Percentiles rank a stretch among this genome's conserved stretches.
Evolutionary conservation across 768 basidiomycete species (phyloP).

Genomic region (Pulveroboletus sp.): DNA sequence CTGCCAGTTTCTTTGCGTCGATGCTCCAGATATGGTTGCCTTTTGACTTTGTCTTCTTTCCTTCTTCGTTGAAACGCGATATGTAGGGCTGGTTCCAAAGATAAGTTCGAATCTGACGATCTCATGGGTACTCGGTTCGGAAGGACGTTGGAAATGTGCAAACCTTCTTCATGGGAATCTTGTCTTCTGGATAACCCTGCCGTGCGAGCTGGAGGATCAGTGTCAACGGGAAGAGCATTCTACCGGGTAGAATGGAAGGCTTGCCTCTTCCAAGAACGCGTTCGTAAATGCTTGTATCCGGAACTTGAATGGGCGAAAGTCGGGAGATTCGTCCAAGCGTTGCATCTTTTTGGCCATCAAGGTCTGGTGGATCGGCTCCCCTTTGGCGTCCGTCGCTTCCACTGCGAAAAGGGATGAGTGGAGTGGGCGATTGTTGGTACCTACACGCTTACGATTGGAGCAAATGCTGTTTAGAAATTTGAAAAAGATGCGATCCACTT

Average conservation of each 20-base stretch:
- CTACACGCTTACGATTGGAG: slow-evolving; percentile 71
- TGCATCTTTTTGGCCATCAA: slow-evolving; percentile 99
- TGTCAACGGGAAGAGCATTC: slow-evolving; percentile 7
- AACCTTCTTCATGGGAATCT: slow-evolving; percentile 96
- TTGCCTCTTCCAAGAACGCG: slow-evolving; percentile 87
- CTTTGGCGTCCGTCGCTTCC: slow-evolving; percentile 89
- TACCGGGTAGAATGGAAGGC: slow-evolving; percentile 14
- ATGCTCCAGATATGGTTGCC: slow-evolving; percentile 99
- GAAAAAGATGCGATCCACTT: slow-evolving; percentile 89
- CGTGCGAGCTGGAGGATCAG: slow-evolving; percentile 56
- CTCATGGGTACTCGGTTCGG: slow-evolving; percentile 17
- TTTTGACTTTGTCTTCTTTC: slow-evolving; percentile 98
- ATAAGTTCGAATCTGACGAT: slow-evolving; percentile 78
- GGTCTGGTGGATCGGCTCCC: slow-evolving; percentile 95
- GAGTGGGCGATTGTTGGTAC: slow-evolving; percentile 3
- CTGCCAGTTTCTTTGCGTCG: slow-evolving; percentile 80
- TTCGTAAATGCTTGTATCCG: slow-evolving; percentile 97
- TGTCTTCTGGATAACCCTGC: slow-evolving; percentile 88
- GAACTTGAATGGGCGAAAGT: slow-evolving; percentile 99
- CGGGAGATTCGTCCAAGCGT: slow-evolving; percentile 89
- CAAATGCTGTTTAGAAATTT: slow-evolving; percentile 84
- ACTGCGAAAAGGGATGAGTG: slow-evolving; percentile 48
- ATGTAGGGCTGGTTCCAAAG: slow-evolving; percentile 94
- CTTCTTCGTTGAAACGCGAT: slow-evolving; percentile 96
- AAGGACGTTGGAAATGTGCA: slow-evolving; percentile 19